Evolutionary conservation across 2,329 filamentous ascomycete species (phyloP).

Genomic region (Bisporella sp.): DNA sequence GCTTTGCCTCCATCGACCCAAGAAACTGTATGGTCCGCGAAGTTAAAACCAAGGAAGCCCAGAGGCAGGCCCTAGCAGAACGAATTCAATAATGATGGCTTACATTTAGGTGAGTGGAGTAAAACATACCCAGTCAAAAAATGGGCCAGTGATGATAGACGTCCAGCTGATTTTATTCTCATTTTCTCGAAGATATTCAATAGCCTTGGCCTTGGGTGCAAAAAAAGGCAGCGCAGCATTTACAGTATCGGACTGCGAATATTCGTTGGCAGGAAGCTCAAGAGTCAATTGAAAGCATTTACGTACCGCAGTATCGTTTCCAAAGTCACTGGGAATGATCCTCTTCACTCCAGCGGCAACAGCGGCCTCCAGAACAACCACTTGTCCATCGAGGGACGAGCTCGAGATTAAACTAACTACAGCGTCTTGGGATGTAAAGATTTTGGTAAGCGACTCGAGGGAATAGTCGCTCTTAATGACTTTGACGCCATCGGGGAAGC

Average conservation of each 20-base stretch:
- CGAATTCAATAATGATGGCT: not conserved
- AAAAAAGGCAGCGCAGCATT: constrained; percentile 25
- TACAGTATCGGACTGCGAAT: constrained; percentile 26
- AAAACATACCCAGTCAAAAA: constrained; percentile 16
- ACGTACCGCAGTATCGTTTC: constrained; percentile 26
- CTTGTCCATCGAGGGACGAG: constrained; percentile 3
- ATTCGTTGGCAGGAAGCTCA: not conserved
- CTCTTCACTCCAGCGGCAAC: constrained; percentile 50
- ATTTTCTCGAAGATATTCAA: constrained; percentile 32
- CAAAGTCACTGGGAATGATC: constrained; percentile 52
- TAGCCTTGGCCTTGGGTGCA: constrained; percentile 29
- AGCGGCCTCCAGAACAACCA: constrained; percentile 44
- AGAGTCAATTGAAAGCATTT: not conserved
- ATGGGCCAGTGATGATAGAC: constrained; percentile 22
- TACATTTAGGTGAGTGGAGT: constrained; percentile 31
- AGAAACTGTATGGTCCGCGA: constrained; percentile 22
- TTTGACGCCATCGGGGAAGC: constrained; percentile 27
- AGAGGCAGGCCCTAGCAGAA: not conserved
- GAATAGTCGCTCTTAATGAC: constrained; percentile 30
- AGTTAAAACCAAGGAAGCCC: constrained; percentile 28
- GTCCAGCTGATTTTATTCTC: constrained; percentile 31
- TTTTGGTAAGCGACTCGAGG: constrained; percentile 31
- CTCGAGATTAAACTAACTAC: constrained; percentile 8
- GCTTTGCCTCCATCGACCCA: constrained; percentile 26
- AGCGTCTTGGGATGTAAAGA: constrained; percentile 13